Evolutionary conservation across 805 yeast species (phyloP).

Genomic region (Limtongia smithiae): DNA sequence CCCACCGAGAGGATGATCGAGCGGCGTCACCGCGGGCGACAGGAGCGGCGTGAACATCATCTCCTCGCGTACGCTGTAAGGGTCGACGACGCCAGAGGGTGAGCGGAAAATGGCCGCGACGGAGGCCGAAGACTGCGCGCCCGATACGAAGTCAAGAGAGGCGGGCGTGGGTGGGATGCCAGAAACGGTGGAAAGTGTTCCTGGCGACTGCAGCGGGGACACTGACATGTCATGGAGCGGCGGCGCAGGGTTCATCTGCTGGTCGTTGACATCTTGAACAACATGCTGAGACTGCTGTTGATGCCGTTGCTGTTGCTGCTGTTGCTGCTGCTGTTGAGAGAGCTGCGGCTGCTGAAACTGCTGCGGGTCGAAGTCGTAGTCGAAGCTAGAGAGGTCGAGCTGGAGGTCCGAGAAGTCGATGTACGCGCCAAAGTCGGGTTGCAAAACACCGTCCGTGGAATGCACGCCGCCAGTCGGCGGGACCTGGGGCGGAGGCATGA

Average conservation of each 20-base stretch:
- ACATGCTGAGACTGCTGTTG: not conserved
- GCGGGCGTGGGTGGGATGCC: slow-evolving; percentile 27
- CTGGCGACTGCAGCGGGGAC: not conserved
- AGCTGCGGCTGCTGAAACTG: slow-evolving; percentile 5
- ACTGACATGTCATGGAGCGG: too few species aligned
- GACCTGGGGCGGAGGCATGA: too few species aligned
- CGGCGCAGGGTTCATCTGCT: not conserved
- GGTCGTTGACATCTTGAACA: too few species aligned
- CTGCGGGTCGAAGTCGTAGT: slow-evolving; percentile 7
- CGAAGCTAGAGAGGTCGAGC: slow-evolving; percentile 26
- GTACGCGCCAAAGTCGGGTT: slow-evolving; percentile 19
- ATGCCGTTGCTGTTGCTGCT: slow-evolving; percentile 1
- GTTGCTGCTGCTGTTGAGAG: slow-evolving; percentile 6
- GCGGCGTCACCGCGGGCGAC: slow-evolving; percentile 71
- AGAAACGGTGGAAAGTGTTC: not conserved
- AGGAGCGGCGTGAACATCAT: slow-evolving; percentile 63
- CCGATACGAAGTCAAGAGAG: slow-evolving; percentile 19
- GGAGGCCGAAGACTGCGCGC: not conserved
- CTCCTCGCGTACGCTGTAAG: slow-evolving; percentile 15
- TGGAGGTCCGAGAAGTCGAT: slow-evolving; percentile 25
- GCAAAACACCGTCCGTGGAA: too few species aligned
- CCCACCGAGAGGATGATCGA: slow-evolving; percentile 38
- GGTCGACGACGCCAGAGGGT: slow-evolving; percentile 22
- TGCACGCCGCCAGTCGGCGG: too few species aligned
- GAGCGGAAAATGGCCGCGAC: slow-evolving; percentile 12